Evolutionary conservation across 108 stramenopile genomes (phyloP).

Genomic region (Skeletonema grethae): DNA sequence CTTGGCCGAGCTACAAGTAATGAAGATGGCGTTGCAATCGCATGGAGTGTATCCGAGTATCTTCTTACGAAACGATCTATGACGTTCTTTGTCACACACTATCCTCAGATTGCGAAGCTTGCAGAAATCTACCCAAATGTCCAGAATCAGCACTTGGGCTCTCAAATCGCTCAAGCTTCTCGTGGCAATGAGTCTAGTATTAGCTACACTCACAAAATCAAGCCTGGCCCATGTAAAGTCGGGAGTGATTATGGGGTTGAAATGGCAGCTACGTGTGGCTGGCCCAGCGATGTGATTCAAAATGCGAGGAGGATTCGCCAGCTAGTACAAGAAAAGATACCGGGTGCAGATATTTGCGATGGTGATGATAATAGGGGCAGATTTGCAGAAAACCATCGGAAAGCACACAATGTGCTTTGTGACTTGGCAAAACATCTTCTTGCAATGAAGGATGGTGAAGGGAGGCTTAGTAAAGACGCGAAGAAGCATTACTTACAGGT

Average conservation of each 20-base stretch:
- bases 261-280: slow-evolving; percentile 83
- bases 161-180: slow-evolving; percentile 37
- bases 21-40: slow-evolving; percentile 91
- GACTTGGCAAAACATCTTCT: slow-evolving; percentile 47
- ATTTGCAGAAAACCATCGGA: slow-evolving; percentile 36
- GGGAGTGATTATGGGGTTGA: slow-evolving; percentile 85
- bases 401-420: slow-evolving; percentile 50
- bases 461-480: slow-evolving; percentile 48
- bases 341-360: slow-evolving; percentile 45
- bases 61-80: slow-evolving; percentile 73
- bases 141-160: slow-evolving; percentile 78
- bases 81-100: slow-evolving; percentile 92
- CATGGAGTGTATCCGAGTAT: slow-evolving; percentile 86
- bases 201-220: slow-evolving; percentile 77
- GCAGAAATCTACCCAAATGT: slow-evolving; percentile 73
- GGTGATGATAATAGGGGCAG: slow-evolving; percentile 7
- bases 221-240: slow-evolving; percentile 66
- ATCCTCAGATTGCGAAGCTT: slow-evolving; percentile 75
- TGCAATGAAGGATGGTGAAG: slow-evolving; percentile 52
- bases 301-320: slow-evolving; percentile 40
- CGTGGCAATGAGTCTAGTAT: slow-evolving; percentile 53
- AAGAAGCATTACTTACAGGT: slow-evolving; percentile 48
- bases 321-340: slow-evolving; percentile 52
- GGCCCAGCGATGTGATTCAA: slow-evolving; percentile 65
- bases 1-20: slow-evolving; percentile 95